Conservation (phyloP, 352 stramenopile genomes). For the Phytophthora colocasiae region DNA sequence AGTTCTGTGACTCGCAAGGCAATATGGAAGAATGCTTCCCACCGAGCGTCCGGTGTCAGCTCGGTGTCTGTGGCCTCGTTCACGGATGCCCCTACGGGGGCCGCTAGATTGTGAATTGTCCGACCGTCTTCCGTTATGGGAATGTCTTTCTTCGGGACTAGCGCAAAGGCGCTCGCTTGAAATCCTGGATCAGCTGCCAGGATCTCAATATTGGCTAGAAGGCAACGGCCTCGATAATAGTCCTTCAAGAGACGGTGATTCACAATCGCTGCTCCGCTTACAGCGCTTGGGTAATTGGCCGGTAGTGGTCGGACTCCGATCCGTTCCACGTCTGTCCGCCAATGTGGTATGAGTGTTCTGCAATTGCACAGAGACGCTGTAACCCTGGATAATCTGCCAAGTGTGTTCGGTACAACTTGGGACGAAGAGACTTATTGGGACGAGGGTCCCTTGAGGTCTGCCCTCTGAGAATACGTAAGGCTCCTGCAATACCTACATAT, state of each 20-base stretch:
- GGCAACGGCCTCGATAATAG: slow-evolving; percentile 13
- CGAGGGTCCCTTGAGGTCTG: neutral
- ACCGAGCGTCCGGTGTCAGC: too few relatives aligned
- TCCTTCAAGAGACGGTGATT: slow-evolving; percentile 2
- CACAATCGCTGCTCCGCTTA: neutral
- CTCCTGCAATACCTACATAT: too few relatives aligned
- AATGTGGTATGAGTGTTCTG: slow-evolving; percentile 11
- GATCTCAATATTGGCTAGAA: neutral
- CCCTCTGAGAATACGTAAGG: too few relatives aligned
- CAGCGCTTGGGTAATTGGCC: slow-evolving; percentile 6
- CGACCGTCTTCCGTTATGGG: too few relatives aligned
- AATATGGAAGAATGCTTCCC: too few relatives aligned
- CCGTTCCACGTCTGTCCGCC: too few relatives aligned
- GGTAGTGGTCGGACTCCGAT: slow-evolving; percentile 1
- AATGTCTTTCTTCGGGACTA: too few relatives aligned
- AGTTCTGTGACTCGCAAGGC: too few relatives aligned
- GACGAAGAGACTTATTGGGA: slow-evolving; percentile 1
- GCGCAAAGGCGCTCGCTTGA: too few relatives aligned
- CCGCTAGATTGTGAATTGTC: too few relatives aligned
- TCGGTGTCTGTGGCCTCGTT: too few relatives aligned
- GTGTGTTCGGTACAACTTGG: slow-evolving; percentile 10
- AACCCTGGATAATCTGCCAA: slow-evolving; percentile 5
- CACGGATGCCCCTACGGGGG: too few relatives aligned
- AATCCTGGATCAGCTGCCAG: neutral
- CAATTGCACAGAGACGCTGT: slow-evolving; percentile 1